Conservation (phyloP, 805 yeast genomes). For the Ogataea paraovalis region DNA sequence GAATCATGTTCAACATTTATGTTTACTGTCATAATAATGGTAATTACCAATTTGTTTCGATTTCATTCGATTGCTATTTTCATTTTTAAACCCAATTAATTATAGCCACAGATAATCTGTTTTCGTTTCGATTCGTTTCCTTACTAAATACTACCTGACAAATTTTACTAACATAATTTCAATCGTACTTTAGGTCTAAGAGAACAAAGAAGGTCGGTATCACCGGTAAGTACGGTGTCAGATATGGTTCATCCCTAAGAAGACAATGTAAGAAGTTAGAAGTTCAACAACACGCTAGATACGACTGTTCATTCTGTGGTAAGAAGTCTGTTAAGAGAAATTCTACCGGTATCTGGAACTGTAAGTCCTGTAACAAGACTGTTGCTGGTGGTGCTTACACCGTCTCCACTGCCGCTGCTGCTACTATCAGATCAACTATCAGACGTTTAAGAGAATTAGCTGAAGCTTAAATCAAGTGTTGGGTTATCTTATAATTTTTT, state of each 20-base stretch:
- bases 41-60: no score
- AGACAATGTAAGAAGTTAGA: conserved; percentile 99
- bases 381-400: conserved; percentile 99
- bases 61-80: no score
- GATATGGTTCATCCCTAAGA: conserved; percentile 99
- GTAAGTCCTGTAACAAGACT: conserved; percentile 91
- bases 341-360: conserved; percentile 98
- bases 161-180: conserved; percentile 16
- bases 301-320: conserved; percentile 99
- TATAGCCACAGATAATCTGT: no score
- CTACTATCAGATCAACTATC: conserved; percentile 99
- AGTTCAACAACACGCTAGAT: conserved; percentile 97
- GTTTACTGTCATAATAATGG: no score
- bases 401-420: conserved; percentile 99
- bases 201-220: conserved; percentile 99
- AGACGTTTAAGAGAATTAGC: conserved; percentile 99
- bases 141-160: no score
- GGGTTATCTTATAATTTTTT: conserved; percentile 6
- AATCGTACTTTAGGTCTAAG: conserved; percentile 72
- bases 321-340: conserved; percentile 97
- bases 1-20: no score
- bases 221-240: conserved; percentile 99
- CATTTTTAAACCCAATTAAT: no score
- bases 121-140: no score
- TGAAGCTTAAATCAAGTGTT: conserved; percentile 74